Percentiles rank a stretch among this genome's conserved stretches.
These are phyloP conservation scores for Drosera capensis DNA, from an alignment of 148 eudicot genomes.

Conservation along the genomic window DNA sequence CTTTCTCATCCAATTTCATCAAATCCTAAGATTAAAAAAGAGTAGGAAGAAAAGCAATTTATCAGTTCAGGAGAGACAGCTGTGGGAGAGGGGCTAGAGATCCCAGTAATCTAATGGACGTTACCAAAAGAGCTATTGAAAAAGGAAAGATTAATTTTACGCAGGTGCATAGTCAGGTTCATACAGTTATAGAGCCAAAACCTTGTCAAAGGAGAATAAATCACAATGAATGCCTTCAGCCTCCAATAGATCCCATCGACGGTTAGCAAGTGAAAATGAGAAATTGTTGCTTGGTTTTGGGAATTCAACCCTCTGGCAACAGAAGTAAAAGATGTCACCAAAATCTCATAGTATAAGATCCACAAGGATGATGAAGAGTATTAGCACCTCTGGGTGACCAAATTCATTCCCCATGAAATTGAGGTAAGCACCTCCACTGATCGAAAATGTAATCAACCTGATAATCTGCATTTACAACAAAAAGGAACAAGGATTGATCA, in stretches of 20 bases:
- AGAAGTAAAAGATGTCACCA: slow-evolving; percentile 8
- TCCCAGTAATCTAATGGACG: too few relatives aligned
- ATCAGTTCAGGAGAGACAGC: too few relatives aligned
- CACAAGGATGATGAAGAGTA: not conserved
- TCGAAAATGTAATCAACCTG: slow-evolving; percentile 76
- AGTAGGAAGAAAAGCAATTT: too few relatives aligned
- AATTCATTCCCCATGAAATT: slow-evolving; percentile 98
- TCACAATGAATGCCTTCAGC: slow-evolving; percentile 35
- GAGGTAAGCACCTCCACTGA: slow-evolving; percentile 77
- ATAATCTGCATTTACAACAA: slow-evolving; percentile 37
- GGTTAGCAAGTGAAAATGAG: slow-evolving; percentile 75
- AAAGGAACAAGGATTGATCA: not conserved
- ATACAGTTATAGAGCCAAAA: slow-evolving; percentile 6
- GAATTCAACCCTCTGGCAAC: slow-evolving; percentile 73
- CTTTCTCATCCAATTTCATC: slow-evolving; percentile 70
- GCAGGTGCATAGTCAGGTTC: too few relatives aligned
- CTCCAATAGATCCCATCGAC: slow-evolving; percentile 68
- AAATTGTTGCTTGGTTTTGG: slow-evolving; percentile 63
- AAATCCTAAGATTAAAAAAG: slow-evolving; percentile 43
- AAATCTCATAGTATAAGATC: not conserved
- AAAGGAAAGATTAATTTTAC: not conserved
- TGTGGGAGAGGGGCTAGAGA: too few relatives aligned
- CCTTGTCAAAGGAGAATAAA: slow-evolving; percentile 75
- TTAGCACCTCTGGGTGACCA: slow-evolving; percentile 83
- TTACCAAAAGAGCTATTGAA: too few relatives aligned